Evolutionary conservation across 306 rosid genomes (phyloP), one percentile per base, ranked within the genome.

Genomic region (Castanea crenata): DNA sequence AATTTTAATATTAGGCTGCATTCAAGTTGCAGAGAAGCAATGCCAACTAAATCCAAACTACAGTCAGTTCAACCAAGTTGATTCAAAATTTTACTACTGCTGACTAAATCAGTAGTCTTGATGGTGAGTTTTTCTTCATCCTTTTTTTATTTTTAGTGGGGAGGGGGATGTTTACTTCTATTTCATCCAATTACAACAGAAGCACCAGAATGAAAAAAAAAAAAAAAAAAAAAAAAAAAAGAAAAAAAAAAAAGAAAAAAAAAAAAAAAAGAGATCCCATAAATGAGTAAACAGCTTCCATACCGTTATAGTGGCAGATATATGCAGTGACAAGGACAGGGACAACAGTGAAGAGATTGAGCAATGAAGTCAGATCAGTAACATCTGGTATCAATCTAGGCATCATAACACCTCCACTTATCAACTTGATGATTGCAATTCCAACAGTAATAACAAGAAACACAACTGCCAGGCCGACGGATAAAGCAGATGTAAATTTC

Each of bases 281-380:
- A 75, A 80, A 10, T 72, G 59, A 49, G 38, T 16, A 44, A 84
- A 83, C 69, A 57, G 27, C 1, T 70, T 59, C 18, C 85, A 79
- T 90, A 93, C 98, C 97, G 19, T 93, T 93, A 88, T 86, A 93
- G 73, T 93, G 98, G 84, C 98, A 93, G 73, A 93, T 85, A 79
- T 73, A 93, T 61, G 97, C 98, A 18, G 89, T 90, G 77, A 93
- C 97, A 38, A 93, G 84, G 68, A 93, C 92, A 34, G 98, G 98
- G 82, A 83, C 92, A 14, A 86, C 95, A 1, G 98, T 93, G 81
- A 93, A 93, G 32, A 92, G 89, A 44, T 83, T 80, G 58, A 91
- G 69, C 83, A 90, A 73, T 11, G 97, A 89, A 2, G 90, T 44
- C 16, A 82, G 76, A 69, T 85, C 89, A n/a, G 89, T 85, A 72